Conservation (phyloP, 2,329 filamentous ascomycete genomes). For the Fusarium fracticaudum region DNA sequence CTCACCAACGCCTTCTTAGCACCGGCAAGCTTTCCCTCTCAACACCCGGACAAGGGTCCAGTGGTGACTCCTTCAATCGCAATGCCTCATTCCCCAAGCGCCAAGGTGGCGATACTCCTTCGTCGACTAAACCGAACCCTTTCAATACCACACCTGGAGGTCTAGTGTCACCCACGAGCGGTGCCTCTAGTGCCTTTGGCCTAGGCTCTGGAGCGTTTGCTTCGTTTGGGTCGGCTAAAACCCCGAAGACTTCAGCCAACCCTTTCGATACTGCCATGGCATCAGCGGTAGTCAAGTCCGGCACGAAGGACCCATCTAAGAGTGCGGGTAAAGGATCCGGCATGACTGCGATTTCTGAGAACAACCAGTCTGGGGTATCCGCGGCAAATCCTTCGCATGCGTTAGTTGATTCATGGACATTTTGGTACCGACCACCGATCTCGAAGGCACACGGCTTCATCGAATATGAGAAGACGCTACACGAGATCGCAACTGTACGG, state of each 20-base stretch:
- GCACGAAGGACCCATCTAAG: slow-evolving; percentile 47
- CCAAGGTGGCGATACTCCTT: slow-evolving; percentile 72
- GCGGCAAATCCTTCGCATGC: slow-evolving; percentile 58
- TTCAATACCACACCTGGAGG: slow-evolving; percentile 77
- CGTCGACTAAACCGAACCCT: slow-evolving; percentile 80
- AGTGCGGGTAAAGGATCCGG: slow-evolving; percentile 43
- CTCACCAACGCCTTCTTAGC: slow-evolving; percentile 56
- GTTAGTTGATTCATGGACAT: slow-evolving; percentile 89
- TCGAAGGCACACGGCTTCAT: slow-evolving; percentile 88
- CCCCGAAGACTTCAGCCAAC: slow-evolving; percentile 84
- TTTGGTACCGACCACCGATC: slow-evolving; percentile 97
- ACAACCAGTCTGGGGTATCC: slow-evolving; percentile 46
- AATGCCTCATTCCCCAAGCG: slow-evolving; percentile 74
- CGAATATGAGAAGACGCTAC: slow-evolving; percentile 97
- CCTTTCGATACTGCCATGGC: slow-evolving; percentile 80
- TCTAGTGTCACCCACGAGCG: slow-evolving; percentile 56
- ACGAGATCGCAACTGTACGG: slow-evolving; percentile 82
- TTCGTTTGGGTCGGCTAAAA: slow-evolving; percentile 83
- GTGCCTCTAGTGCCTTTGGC: slow-evolving; percentile 89
- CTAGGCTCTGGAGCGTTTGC: slow-evolving; percentile 95
- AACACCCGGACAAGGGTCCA: slow-evolving; percentile 69
- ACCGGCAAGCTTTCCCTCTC: slow-evolving; percentile 91
- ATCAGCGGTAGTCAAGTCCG: slow-evolving; percentile 48
- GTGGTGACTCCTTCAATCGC: slow-evolving; percentile 68
- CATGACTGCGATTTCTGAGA: slow-evolving; percentile 60